phyloP scores from a whole-genome alignment of 2,329 filamentous ascomycete genomes.

The Akanthomyces dipterigenus region DNA sequence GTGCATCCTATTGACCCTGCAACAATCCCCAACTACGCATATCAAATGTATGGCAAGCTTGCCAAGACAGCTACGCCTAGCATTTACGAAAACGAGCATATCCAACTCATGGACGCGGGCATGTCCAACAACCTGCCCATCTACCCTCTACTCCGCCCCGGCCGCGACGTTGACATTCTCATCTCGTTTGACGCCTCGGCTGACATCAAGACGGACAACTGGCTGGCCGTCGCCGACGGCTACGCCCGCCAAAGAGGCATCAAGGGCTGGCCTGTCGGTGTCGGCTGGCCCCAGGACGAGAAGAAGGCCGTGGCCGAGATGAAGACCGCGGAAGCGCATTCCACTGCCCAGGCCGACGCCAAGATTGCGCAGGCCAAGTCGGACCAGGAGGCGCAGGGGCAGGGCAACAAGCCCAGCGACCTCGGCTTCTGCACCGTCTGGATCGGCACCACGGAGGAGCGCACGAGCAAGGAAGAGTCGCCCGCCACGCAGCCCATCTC shows the following conservation, averaged over 20 bases:
- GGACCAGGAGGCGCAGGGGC: constrained; percentile 31
- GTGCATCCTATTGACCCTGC: constrained; percentile 94
- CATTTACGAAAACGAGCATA: constrained; percentile 62
- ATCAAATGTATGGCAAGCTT: constrained; percentile 70
- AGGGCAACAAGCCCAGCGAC: constrained; percentile 43
- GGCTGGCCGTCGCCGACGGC: constrained; percentile 89
- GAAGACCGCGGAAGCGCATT: constrained; percentile 55
- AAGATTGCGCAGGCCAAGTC: constrained; percentile 57
- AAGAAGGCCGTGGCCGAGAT: constrained; percentile 47
- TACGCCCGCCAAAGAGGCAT: constrained; percentile 86
- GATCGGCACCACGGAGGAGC: constrained; percentile 80
- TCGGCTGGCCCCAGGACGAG: constrained; percentile 75
- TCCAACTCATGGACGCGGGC: constrained; percentile 90
- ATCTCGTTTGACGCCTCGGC: constrained; percentile 93
- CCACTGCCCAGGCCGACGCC: constrained; percentile 51
- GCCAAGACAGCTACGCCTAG: constrained; percentile 71
- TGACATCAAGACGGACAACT: constrained; percentile 90
- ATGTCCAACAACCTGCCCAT: constrained; percentile 99
- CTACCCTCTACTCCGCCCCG: constrained; percentile 84
- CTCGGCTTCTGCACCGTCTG: constrained; percentile 91
- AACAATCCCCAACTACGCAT: constrained; percentile 80
- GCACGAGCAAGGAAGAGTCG: constrained; percentile 46
- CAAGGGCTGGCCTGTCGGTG: constrained; percentile 88
- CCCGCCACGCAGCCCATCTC: constrained; percentile 47
- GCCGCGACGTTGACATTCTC: constrained; percentile 80